These are phyloP conservation scores for Emergomyces pasteurianus DNA, from an alignment of 2,329 filamentous ascomycete genomes.

Conservation along the genomic window DNA sequence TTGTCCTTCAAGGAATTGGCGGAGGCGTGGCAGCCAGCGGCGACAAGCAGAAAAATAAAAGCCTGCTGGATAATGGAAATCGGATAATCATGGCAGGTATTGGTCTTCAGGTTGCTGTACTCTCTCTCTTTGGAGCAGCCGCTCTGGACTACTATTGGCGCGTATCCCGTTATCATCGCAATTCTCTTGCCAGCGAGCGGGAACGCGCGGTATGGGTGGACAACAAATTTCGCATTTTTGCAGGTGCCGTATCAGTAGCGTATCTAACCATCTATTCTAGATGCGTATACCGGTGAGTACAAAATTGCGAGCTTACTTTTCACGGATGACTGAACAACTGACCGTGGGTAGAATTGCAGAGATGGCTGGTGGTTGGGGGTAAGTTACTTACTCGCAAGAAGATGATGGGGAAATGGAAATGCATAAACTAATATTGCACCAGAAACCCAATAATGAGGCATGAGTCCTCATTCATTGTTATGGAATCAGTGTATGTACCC, in stretches of 20 bases:
- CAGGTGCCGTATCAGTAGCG: constrained; percentile 22
- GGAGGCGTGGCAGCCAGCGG: constrained; percentile 46
- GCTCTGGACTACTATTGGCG: constrained; percentile 32
- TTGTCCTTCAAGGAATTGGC: constrained; percentile 47
- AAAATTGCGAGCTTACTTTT: neutral
- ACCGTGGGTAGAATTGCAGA: constrained; percentile 32
- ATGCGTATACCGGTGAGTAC: constrained; percentile 32
- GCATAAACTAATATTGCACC: neutral
- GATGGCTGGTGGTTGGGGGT: constrained; percentile 40
- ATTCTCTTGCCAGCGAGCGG: neutral
- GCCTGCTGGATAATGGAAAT: constrained; percentile 37
- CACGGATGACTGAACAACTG: neutral
- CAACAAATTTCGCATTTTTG: constrained; percentile 16
- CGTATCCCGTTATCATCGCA: constrained; percentile 6
- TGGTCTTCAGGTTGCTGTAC: constrained; percentile 40
- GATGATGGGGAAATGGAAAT: neutral
- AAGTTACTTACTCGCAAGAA: neutral
- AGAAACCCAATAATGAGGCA: neutral
- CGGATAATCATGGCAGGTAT: constrained; percentile 49
- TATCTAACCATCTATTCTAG: constrained; percentile 31
- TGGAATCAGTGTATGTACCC: neutral
- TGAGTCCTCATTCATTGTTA: neutral
- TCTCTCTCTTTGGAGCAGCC: constrained; percentile 27
- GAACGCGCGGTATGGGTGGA: constrained; percentile 2
- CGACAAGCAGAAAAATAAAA: constrained; percentile 19